These are phyloP conservation scores for Huntiella abstrusa DNA, from an alignment of 2,329 filamentous ascomycete genomes.

Conservation along the genomic window DNA sequence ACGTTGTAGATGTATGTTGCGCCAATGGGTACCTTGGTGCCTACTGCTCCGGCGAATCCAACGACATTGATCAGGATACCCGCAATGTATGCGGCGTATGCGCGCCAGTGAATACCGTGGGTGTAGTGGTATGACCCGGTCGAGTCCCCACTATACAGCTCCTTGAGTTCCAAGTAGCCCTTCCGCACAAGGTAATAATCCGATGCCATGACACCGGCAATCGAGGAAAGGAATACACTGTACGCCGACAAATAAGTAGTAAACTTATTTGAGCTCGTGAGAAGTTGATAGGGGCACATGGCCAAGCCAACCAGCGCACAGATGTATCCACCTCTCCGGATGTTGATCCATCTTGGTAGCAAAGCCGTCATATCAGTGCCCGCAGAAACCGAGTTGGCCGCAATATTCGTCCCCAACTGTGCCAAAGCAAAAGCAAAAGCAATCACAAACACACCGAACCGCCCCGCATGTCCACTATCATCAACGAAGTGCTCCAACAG, in stretches of 20 bases:
- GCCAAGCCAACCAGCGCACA: constrained; percentile 62
- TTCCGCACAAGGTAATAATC: constrained; percentile 79
- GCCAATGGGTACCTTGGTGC: constrained; percentile 49
- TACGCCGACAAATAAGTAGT: constrained; percentile 84
- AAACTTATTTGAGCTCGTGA: constrained; percentile 61
- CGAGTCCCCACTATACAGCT: constrained; percentile 56
- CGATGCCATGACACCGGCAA: constrained; percentile 74
- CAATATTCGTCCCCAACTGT: constrained; percentile 73
- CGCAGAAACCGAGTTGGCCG: constrained; percentile 68
- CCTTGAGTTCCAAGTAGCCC: constrained; percentile 60
- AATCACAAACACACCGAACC: constrained; percentile 61
- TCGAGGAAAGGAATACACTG: constrained; percentile 82
- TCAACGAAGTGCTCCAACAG: constrained; percentile 49
- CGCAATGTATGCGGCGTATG: constrained; percentile 61
- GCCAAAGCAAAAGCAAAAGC: constrained; percentile 53
- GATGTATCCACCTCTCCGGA: constrained; percentile 72
- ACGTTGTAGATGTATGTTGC: constrained; percentile 77
- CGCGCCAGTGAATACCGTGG: constrained; percentile 63
- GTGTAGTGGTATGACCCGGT: constrained; percentile 55
- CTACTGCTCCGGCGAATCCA: constrained; percentile 71
- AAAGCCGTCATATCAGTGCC: constrained; percentile 70
- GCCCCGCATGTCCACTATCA: constrained; percentile 46
- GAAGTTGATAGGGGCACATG: constrained; percentile 74
- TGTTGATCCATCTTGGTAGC: constrained; percentile 62
- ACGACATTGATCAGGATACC: constrained; percentile 84